These are phyloP conservation scores for Calonectria crousiana DNA, from an alignment of 2,329 filamentous ascomycete genomes.

Conservation along the genomic window DNA sequence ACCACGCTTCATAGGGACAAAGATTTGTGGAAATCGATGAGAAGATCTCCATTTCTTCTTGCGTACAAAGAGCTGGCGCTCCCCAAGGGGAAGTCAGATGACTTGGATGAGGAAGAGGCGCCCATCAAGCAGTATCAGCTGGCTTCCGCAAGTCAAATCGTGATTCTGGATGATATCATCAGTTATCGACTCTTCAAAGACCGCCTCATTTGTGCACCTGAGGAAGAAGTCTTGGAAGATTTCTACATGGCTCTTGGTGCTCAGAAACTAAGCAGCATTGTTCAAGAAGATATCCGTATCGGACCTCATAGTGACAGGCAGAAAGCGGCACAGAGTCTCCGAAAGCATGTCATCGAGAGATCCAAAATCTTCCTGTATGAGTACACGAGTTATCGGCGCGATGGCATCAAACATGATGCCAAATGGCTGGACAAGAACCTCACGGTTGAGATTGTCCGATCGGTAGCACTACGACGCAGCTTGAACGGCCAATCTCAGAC, in stretches of 20 bases:
- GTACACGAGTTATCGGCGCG: conserved; percentile 75
- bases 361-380: conserved; percentile 91
- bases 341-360: conserved; percentile 87
- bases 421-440: conserved; percentile 93
- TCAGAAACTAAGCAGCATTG: conserved; percentile 78
- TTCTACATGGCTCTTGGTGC: conserved; percentile 89
- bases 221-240: conserved; percentile 86
- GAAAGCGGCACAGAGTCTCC: conserved; percentile 74
- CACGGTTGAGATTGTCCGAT: conserved; percentile 80
- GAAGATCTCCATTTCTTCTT: conserved; percentile 80
- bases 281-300: conserved; percentile 82
- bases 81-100: conserved; percentile 60
- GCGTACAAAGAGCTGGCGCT: conserved; percentile 80
- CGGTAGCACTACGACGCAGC: conserved; percentile 82
- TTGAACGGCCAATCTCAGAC: conserved; percentile 77
- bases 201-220: conserved; percentile 85
- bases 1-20: conserved; percentile 81
- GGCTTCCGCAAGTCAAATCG: conserved; percentile 76
- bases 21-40: conserved; percentile 81
- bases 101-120: conserved; percentile 71
- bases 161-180: conserved; percentile 88
- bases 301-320: conserved; percentile 77
- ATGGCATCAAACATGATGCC: conserved; percentile 86
- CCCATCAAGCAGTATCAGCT: conserved; percentile 84
- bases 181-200: conserved; percentile 91